phyloP scores from a whole-genome alignment of 2,329 filamentous ascomycete species.

The Hymenotorrendiella dingleyae region DNA sequence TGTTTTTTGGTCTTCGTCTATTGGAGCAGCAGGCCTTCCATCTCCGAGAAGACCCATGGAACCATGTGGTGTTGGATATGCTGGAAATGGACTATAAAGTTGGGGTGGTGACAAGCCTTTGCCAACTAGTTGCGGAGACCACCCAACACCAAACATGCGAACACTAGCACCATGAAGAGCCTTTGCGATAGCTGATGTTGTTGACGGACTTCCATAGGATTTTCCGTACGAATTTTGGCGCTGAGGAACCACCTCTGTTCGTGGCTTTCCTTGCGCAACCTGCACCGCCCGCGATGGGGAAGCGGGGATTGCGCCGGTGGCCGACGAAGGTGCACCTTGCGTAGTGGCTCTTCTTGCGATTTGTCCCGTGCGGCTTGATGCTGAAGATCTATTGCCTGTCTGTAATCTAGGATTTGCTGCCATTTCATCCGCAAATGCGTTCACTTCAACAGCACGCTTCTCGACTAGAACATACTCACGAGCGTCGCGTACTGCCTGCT shows the following conservation, averaged over 20 bases:
- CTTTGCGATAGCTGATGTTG: slow-evolving; percentile 88
- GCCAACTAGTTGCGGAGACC: slow-evolving; percentile 53
- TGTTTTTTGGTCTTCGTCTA: slow-evolving; percentile 75
- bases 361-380: slow-evolving; percentile 51
- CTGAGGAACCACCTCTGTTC: slow-evolving; percentile 56
- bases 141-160: slow-evolving; percentile 65
- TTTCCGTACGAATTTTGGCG: slow-evolving; percentile 61
- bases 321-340: slow-evolving; percentile 63
- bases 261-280: slow-evolving; percentile 59
- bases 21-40: slow-evolving; percentile 50
- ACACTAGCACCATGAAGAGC: slow-evolving; percentile 89
- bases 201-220: slow-evolving; percentile 68
- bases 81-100: slow-evolving; percentile 75
- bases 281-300: slow-evolving; percentile 68
- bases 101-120: slow-evolving; percentile 68
- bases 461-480: slow-evolving; percentile 95
- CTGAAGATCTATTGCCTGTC: slow-evolving; percentile 37
- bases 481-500: slow-evolving; percentile 75
- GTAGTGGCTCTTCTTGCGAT: slow-evolving; percentile 74
- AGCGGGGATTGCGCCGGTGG: slow-evolving; percentile 62
- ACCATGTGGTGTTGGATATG: slow-evolving; percentile 66
- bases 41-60: slow-evolving; percentile 61
- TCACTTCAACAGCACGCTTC: slow-evolving; percentile 91
- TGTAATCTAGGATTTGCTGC: slow-evolving; percentile 61
- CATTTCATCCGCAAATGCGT: slow-evolving; percentile 92